Conservation (phyloP, 2,329 filamentous ascomycete genomes). For the Zymoseptoria tritici region DNA sequence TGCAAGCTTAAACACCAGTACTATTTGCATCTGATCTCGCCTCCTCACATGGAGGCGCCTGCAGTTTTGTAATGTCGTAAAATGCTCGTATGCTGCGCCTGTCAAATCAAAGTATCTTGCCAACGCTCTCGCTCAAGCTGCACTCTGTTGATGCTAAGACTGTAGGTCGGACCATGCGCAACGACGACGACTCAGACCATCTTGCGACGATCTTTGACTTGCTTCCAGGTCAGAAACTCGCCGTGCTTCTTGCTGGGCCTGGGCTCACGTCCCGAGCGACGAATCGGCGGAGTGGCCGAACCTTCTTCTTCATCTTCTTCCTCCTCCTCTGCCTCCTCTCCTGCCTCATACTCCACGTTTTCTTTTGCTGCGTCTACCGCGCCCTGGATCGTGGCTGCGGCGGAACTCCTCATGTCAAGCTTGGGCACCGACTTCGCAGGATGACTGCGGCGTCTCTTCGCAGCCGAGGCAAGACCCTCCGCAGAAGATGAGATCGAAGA, state of each 20-base stretch:
- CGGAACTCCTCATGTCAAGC: neutral
- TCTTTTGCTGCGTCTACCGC: neutral
- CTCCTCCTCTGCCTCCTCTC: neutral
- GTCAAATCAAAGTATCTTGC: no score
- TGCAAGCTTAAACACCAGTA: no score
- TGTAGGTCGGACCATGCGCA: no score
- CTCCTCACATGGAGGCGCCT: no score
- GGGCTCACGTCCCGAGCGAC: neutral
- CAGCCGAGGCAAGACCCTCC: conserved; percentile 28
- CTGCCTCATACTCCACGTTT: neutral
- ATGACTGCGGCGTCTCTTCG: neutral
- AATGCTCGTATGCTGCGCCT: no score
- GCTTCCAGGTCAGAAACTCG: neutral
- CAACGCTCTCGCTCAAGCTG: neutral
- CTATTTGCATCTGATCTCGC: no score
- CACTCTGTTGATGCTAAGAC: neutral
- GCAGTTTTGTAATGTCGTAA: no score
- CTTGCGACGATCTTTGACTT: neutral
- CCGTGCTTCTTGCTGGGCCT: neutral
- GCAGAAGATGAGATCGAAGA: conserved; percentile 20
- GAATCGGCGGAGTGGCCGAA: neutral
- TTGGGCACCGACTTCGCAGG: neutral
- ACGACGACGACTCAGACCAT: neutral
- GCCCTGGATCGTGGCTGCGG: neutral
- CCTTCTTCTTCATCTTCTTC: neutral